Evolutionary conservation across 805 yeast genomes (phyloP).

Genomic region (Lipomyces kockii): DNA sequence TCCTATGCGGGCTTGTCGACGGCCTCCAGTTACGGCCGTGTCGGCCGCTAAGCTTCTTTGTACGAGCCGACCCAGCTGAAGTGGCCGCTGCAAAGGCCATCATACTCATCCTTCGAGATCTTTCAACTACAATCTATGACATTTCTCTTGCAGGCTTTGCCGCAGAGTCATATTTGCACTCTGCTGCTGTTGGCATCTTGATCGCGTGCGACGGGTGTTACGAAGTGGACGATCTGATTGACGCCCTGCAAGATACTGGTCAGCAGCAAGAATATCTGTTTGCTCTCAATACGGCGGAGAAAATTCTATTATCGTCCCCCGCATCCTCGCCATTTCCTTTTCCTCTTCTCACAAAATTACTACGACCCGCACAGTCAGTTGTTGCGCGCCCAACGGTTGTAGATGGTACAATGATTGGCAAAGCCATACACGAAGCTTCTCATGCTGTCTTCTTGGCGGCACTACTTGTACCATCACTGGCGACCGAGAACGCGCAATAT

Average conservation of each 20-base stretch:
- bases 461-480: slow-evolving; percentile 22
- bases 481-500: slow-evolving; percentile 17
- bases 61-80: neutral
- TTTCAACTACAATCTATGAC: slow-evolving; percentile 20
- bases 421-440: slow-evolving; percentile 32
- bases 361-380: slow-evolving; percentile 13
- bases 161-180: slow-evolving; percentile 26
- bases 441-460: slow-evolving; percentile 37
- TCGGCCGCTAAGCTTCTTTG: neutral
- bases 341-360: neutral
- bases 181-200: slow-evolving; percentile 27
- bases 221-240: slow-evolving; percentile 6
- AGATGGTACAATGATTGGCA: neutral
- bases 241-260: slow-evolving; percentile 3
- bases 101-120: slow-evolving; percentile 15
- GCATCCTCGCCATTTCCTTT: slow-evolving; percentile 11
- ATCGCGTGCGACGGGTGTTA: neutral
- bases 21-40: slow-evolving; percentile 14
- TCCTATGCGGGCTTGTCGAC: slow-evolving; percentile 21
- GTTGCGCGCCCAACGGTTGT: slow-evolving; percentile 5
- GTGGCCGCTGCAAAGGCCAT: slow-evolving; percentile 3
- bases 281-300: slow-evolving; percentile 28
- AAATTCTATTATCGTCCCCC: slow-evolving; percentile 23
- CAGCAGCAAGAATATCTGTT: slow-evolving; percentile 19
- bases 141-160: slow-evolving; percentile 27